These are phyloP conservation scores for Miamiensis avidus DNA, from an alignment of 169 alveolate species.

Conservation along the genomic window DNA sequence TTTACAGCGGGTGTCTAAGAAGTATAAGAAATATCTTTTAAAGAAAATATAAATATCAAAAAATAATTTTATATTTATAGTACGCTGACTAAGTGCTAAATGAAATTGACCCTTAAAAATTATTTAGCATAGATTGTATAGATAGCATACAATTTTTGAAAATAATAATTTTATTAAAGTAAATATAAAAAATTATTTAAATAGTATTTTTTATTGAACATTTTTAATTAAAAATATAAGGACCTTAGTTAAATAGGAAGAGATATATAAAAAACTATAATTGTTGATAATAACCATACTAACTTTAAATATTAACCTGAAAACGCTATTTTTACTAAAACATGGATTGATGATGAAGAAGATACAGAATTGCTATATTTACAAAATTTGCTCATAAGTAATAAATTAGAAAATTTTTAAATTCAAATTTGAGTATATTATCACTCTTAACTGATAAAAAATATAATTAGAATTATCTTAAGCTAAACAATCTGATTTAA, in stretches of 20 bases:
- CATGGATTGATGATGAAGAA: conserved; percentile 24
- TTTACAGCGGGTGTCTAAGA: conserved; percentile 28
- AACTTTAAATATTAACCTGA: conserved; percentile 46
- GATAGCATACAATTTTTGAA: conserved; percentile 10
- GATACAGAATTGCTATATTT: conserved; percentile 14
- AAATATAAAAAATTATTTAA: too few relatives aligned
- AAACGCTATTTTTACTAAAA: conserved; percentile 43
- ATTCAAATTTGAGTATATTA: too few relatives aligned
- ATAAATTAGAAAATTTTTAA: neutral
- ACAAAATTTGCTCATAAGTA: conserved; percentile 2
- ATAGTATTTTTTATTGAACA: too few relatives aligned
- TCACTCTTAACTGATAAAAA: neutral
- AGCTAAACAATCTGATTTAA: neutral
- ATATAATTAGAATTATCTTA: neutral
- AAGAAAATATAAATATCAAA: too few relatives aligned
- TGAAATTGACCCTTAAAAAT: conserved; percentile 2
- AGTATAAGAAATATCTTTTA: neutral
- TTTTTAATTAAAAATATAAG: neutral
- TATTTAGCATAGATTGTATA: conserved; percentile 21
- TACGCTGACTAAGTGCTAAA: conserved; percentile 17
- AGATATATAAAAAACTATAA: conserved; percentile 42
- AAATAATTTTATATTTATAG: neutral
- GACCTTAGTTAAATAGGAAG: conserved; percentile 53
- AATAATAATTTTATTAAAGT: neutral
- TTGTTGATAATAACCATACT: conserved; percentile 45